Conservation (phyloP, 768 basidiomycete species). For the Suillus cothurnatus region DNA sequence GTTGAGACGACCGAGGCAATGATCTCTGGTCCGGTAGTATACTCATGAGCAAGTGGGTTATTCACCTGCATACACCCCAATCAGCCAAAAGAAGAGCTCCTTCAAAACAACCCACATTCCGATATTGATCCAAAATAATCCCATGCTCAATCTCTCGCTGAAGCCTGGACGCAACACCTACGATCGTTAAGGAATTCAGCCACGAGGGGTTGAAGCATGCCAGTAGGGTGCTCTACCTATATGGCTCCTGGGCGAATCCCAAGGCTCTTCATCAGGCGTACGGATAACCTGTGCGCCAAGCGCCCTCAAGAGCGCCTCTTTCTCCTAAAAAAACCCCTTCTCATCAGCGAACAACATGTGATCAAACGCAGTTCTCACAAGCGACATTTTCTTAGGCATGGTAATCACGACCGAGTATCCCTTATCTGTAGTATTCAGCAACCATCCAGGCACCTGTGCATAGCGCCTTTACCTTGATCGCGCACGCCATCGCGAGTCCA, state of each 20-base stretch:
- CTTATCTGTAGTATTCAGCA: conserved; percentile 85
- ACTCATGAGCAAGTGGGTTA: conserved; percentile 91
- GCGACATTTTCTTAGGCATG: conserved; percentile 94
- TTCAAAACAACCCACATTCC: conserved; percentile 52
- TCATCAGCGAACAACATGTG: background rate
- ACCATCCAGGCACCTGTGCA: conserved; percentile 24
- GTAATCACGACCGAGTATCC: conserved; percentile 90
- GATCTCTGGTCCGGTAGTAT: conserved; percentile 91
- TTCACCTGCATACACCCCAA: conserved; percentile 49
- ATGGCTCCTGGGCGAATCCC: conserved; percentile 88
- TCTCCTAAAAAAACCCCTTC: conserved; percentile 56
- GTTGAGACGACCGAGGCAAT: conserved; percentile 73
- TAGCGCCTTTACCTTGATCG: conserved; percentile 74
- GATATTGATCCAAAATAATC: conserved; percentile 93
- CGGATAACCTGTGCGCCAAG: conserved; percentile 94
- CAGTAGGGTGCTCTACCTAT: conserved; percentile 68
- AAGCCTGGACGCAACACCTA: conserved; percentile 83
- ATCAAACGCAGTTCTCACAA: conserved; percentile 41
- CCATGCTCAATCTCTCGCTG: conserved; percentile 78
- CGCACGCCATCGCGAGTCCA: conserved; percentile 90
- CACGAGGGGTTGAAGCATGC: conserved; percentile 51
- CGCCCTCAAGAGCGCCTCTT: conserved; percentile 88
- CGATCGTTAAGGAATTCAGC: conserved; percentile 86
- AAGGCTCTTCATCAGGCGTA: conserved; percentile 88
- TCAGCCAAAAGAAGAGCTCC: background rate